A percentile compares a stretch with the other conserved stretches of the same genome.
phyloP scores from a whole-genome alignment of 805 yeast species.

The Debaryomyces maramus region DNA sequence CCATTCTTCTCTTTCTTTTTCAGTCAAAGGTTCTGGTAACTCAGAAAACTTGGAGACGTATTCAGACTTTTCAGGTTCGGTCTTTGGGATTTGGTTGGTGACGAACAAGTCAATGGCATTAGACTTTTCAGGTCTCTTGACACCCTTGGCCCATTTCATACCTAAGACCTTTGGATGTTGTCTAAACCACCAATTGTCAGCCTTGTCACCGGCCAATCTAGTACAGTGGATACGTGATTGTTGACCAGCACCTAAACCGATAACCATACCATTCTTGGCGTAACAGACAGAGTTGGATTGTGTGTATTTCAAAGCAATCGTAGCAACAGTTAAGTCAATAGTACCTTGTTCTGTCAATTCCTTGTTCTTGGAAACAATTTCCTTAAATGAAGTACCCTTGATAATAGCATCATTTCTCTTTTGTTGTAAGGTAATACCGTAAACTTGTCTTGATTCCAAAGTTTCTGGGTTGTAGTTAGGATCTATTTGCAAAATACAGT shows the following conservation, averaged over 20 bases:
- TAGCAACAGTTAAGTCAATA: constrained; percentile 93
- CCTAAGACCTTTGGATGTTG: constrained; percentile 94
- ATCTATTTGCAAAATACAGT: constrained; percentile 94
- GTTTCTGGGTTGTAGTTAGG: constrained; percentile 85
- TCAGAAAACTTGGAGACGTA: constrained; percentile 85
- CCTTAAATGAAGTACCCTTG: constrained; percentile 85
- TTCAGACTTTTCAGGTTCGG: constrained; percentile 91
- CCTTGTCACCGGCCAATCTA: constrained; percentile 98
- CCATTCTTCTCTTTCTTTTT: constrained; percentile 87
- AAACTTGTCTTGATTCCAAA: constrained; percentile 90
- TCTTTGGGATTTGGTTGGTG: constrained; percentile 84
- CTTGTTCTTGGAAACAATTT: constrained; percentile 86
- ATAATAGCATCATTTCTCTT: constrained; percentile 97
- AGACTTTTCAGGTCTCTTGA: constrained; percentile 97
- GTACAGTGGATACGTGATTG: constrained; percentile 99
- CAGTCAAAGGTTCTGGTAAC: constrained; percentile 81
- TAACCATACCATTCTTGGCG: constrained; percentile 98
- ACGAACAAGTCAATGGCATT: constrained; percentile 96
- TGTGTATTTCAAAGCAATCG: constrained; percentile 95
- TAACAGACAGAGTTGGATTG: constrained; percentile 98
- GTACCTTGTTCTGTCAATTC: constrained; percentile 87
- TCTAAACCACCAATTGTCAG: constrained; percentile 99
- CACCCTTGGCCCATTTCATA: constrained; percentile 97
- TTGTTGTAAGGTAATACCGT: constrained; percentile 93
- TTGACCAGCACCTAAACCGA: constrained; percentile 99